These are phyloP conservation scores for Ustilago nuda DNA, from an alignment of 1,284 basidiomycete genomes.

Conservation along the genomic window DNA sequence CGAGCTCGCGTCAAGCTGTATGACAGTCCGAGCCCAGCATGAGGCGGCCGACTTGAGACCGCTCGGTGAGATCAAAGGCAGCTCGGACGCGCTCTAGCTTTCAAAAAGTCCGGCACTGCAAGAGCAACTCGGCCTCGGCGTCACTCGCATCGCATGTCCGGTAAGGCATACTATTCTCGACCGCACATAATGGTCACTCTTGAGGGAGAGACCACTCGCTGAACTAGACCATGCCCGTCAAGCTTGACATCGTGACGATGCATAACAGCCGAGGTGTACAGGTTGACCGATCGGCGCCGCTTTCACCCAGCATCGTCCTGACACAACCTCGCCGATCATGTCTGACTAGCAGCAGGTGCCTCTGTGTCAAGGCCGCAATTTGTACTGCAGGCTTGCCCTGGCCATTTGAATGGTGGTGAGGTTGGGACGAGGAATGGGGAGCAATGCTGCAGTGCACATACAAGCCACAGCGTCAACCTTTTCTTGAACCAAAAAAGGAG, in stretches of 20 bases:
- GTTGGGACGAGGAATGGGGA: neutral
- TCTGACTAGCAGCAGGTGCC: neutral
- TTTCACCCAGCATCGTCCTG: neutral
- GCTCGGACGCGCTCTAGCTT: slow-evolving; percentile 29
- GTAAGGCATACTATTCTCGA: slow-evolving; percentile 16
- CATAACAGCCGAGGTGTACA: slow-evolving; percentile 3
- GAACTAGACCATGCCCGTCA: neutral
- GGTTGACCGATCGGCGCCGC: neutral
- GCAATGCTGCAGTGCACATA: neutral
- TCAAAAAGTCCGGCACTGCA: neutral
- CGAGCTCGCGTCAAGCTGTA: slow-evolving; percentile 7
- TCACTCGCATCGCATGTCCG: slow-evolving; percentile 36
- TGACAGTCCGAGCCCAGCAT: slow-evolving; percentile 8
- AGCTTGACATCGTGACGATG: neutral
- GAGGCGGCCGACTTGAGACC: neutral
- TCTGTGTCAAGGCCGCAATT: neutral
- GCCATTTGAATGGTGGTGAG: neutral
- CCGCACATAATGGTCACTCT: slow-evolving; percentile 15
- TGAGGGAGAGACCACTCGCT: neutral
- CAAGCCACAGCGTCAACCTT: slow-evolving; percentile 1
- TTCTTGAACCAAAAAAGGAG: neutral
- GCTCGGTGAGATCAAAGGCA: slow-evolving; percentile 24
- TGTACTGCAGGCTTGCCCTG: neutral
- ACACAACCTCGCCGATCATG: neutral
- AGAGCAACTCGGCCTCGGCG: slow-evolving; percentile 38